These are phyloP conservation scores for Alternaria conjuncta DNA, from an alignment of 2,329 filamentous ascomycete genomes.

Conservation along the genomic window DNA sequence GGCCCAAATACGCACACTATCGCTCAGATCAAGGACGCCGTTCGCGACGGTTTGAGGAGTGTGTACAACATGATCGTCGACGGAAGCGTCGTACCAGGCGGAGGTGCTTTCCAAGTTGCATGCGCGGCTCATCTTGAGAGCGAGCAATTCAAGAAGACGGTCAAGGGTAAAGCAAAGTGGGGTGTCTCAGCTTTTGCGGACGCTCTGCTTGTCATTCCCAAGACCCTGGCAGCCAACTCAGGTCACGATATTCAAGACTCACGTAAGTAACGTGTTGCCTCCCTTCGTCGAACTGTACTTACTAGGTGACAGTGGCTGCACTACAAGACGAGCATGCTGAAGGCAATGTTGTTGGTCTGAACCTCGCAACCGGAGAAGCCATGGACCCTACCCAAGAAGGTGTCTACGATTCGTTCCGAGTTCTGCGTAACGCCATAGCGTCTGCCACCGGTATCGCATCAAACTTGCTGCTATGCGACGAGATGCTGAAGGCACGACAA, in stretches of 20 bases:
- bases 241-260: slow-evolving; percentile 97
- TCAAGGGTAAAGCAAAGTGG: slow-evolving; percentile 98
- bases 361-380: slow-evolving; percentile 84
- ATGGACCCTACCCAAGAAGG: slow-evolving; percentile 95
- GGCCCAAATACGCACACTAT: slow-evolving; percentile 97
- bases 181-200: slow-evolving; percentile 95
- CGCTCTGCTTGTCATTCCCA: slow-evolving; percentile 92
- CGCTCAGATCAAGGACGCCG: slow-evolving; percentile 93
- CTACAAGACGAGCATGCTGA: slow-evolving; percentile 86
- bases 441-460: slow-evolving; percentile 94
- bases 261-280: slow-evolving; percentile 62
- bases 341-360: slow-evolving; percentile 84
- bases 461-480: slow-evolving; percentile 93
- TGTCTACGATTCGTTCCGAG: slow-evolving; percentile 95
- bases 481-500: slow-evolving; percentile 95
- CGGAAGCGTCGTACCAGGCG: slow-evolving; percentile 90
- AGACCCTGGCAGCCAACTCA: slow-evolving; percentile 94
- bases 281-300: slow-evolving; percentile 16
- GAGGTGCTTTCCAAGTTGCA: slow-evolving; percentile 93
- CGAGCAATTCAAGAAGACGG: slow-evolving; percentile 82
- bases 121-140: slow-evolving; percentile 87
- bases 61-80: slow-evolving; percentile 99
- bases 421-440: slow-evolving; percentile 90
- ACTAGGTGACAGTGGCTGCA: slow-evolving; percentile 68
- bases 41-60: slow-evolving; percentile 90